phyloP scores from a whole-genome alignment of 2,329 filamentous ascomycete species.

The Passalora sequoiae region DNA sequence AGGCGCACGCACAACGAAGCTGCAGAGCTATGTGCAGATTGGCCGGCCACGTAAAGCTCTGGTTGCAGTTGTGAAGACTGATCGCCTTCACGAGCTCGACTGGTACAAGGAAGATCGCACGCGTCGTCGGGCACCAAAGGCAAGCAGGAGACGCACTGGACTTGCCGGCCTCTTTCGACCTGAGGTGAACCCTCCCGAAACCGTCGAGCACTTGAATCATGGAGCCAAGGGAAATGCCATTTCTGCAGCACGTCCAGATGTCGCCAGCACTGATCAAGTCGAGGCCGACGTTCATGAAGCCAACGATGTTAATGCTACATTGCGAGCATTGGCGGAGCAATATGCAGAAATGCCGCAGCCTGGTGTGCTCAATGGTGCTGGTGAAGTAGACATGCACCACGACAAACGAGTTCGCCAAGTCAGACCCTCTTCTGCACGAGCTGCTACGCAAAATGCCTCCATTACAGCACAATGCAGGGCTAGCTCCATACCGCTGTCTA shows the following conservation, averaged over 20 bases:
- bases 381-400: no score
- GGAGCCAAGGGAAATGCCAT: no score
- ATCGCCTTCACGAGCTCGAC: conserved; percentile 30
- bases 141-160: conserved; percentile 12
- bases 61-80: conserved; percentile 41
- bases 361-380: no score
- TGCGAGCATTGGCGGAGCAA: no score
- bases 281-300: background rate
- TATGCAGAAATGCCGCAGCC: no score
- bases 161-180: background rate
- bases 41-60: conserved; percentile 42
- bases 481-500: no score
- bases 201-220: conserved; percentile 10
- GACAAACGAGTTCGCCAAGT: no score
- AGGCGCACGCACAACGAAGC: conserved; percentile 33
- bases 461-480: no score
- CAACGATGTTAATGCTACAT: no score
- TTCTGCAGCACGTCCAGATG: no score
- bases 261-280: background rate
- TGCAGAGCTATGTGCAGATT: conserved; percentile 23
- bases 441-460: no score
- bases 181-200: background rate
- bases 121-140: conserved; percentile 12
- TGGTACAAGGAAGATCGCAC: conserved; percentile 32
- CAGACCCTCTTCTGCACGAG: no score